Evolutionary conservation across 805 yeast species (phyloP).

Genomic region (Ogataea neopini): DNA sequence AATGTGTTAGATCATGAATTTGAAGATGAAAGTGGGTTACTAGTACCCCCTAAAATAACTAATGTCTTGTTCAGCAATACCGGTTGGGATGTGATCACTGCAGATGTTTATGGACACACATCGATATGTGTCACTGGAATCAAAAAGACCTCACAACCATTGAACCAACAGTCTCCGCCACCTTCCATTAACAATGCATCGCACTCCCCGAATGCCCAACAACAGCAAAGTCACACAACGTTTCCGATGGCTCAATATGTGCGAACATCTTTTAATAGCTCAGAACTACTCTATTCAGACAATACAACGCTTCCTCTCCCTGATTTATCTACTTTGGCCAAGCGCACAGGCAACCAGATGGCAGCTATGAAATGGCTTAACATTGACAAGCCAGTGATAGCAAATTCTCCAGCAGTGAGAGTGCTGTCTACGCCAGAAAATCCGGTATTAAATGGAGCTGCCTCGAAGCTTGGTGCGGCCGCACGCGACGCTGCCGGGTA

Average conservation of each 20-base stretch:
- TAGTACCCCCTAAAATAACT: constrained; percentile 24
- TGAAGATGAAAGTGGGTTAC: constrained; percentile 29
- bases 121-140: constrained; percentile 57
- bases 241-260: constrained; percentile 40
- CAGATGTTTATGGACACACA: constrained; percentile 70
- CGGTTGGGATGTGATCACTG: constrained; percentile 79
- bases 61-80: constrained; percentile 72
- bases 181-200: constrained; percentile 25
- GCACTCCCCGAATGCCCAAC: constrained; percentile 12
- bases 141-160: constrained; percentile 27
- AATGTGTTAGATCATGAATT: constrained; percentile 18
- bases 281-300: constrained; percentile 52
- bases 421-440: constrained; percentile 28
- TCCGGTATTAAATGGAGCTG: constrained; percentile 36
- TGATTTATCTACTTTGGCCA: constrained; percentile 26
- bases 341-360: constrained; percentile 29
- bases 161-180: constrained; percentile 15
- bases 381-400: constrained; percentile 64
- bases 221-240: constrained; percentile 7
- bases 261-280: constrained; percentile 36
- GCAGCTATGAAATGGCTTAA: constrained; percentile 72
- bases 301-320: constrained; percentile 24
- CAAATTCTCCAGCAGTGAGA: constrained; percentile 58
- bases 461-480: constrained; percentile 38
- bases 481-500: constrained; percentile 33